Base-by-base conservation (phyloP, 208 protist species). In the Leishmania major region DNA sequence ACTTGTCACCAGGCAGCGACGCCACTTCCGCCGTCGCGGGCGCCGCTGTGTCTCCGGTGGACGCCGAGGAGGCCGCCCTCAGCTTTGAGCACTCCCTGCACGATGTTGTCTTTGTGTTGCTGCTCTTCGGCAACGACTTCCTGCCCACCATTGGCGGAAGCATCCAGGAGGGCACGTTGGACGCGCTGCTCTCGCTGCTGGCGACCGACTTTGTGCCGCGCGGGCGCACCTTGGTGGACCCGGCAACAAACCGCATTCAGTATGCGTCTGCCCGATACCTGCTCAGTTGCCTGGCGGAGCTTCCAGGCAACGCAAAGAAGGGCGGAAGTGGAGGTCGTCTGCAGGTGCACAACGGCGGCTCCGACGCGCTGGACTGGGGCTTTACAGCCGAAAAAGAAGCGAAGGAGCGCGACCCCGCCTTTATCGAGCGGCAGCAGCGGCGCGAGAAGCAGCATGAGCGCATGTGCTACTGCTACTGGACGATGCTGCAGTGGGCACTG, bases 61-160 rank as follows among this genome's bases (percentile, higher is more conserved):
- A 79, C 28, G 78, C 70, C 55, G 75, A 75, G 22, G 82, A 73
- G 25, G 72, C 82, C 53, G 75, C 53, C 37, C 80, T 79, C 3
- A 77, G 70, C 71, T 96, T 98, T 75, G 93, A 97, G 85, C 82
- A 82, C 37, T 81, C 92, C 1, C 77, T 96, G 60, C 98, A 99
- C 87, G 99, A 99, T 87, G 99, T 99, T 51, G 94, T 99, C 13
- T 99, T 99, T 78, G 87, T 99, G 11, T 94, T 98, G 86, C 98
- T 99, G 72, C 96, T 99, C 78, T 98, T 98, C 80, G 99, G 99
- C 45, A 99, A 99, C 88, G 99, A 99, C 89, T 99, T 99, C 83
- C 87, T 99, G 49, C 99, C 99, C 5, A 97, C 98, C 6, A 86
- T 95, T 37, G 89, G 99, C 8, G 94, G 99, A 35, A 91, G 91